Base-by-base conservation (phyloP, 345 rosid genomes). In the Corchorus olitorius region DNA sequence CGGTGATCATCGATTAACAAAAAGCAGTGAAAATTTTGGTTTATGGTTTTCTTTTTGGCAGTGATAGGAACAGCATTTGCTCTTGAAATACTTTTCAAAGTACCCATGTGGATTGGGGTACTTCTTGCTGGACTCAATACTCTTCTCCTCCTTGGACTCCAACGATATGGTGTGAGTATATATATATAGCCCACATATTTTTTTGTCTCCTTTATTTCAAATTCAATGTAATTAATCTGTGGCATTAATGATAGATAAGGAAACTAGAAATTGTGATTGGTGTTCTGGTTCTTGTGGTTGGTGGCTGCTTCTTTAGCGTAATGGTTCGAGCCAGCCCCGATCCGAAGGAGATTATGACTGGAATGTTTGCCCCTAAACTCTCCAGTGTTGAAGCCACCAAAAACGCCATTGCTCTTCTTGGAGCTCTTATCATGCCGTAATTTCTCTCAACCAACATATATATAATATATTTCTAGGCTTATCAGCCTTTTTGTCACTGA, bases 11-110 rank as follows among this genome's bases (percentile, higher is more conserved):
- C 2, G 27, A 27, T 27, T 27, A 27, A 27, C 27, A 27, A 27
- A 27, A 27, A 27, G 27, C 27, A 27, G 27, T 27, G 27, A 27
- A 27, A 27, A 27, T 35, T 35, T 33, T 33, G 27, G 34, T 43
- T 8, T 69, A 53, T n/a, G 48, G 48, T 73, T 37, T 39, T 39
- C 2, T 39, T 39, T 39, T 39, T 60, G 22, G 8, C 85, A 87
- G 94, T 90, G 77, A 83, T 88, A 9, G 94, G 94, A 68, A 88
- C 92, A 65, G 91, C 94, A n/a, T 90, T 86, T 74, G 94, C 87
- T n/a, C 68, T 90, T 27, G 83, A 90, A 55, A 87, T 88, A 59
- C 49, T 90, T 72, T 83, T 90, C 43, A 70, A 82, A 55, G 77
- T 88, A 48, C 94, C 92, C 10, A 79, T 88, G 2, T 90, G 92